Evolutionary conservation across 371 early-diverging fungal genomes (phyloP), one percentile per base, ranked within the genome.

Genomic region (Mucor plumbeus): DNA sequence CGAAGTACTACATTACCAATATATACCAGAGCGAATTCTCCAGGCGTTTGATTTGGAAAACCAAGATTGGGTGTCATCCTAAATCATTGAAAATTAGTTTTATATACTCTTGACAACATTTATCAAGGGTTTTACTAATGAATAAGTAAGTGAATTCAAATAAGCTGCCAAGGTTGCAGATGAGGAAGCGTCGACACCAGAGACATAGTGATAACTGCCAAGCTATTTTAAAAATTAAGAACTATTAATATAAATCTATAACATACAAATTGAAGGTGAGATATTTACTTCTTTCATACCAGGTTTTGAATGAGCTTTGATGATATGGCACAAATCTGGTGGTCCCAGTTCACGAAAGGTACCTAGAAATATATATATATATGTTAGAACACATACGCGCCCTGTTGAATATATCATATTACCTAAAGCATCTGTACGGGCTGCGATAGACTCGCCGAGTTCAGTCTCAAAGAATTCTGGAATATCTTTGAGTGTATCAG

Each of bases 381-480:
- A 36, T 57, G 38, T 10, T 35, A 4, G 15, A 1, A 58, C 17
- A 55, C 34, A 19, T 38, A 19, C 39, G 40, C 55, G 38, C 53
- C 50, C 43, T 67, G 34, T 21, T 26, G 26, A 63, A n/a, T 35
- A 48, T 35, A 34, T 7, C 26, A 4, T 11, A 68, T 67, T 92
- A 95, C 97, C 93, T 65, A 98, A 85, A 15, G 93, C 88, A 68
- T 97, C 96, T 13, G 95, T 96, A 70, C 98, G 87, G 4, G 95
- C 87, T 26, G 80, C 80, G 26, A 98, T 80, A 40, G 93, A 88
- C 71, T 97, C 97, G 61, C 93, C 96, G 44, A 94, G 71, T 55
- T 94, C 95, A 34, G 80, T 89, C 73, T 98, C 98, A 79, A 96
- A 95, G 75, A 97, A 92, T 85, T 98, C 98, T 35, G 98, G 92